These are phyloP conservation scores for Saccharomycopsis sp. DNA, from an alignment of 805 yeast species.

Conservation along the genomic window DNA sequence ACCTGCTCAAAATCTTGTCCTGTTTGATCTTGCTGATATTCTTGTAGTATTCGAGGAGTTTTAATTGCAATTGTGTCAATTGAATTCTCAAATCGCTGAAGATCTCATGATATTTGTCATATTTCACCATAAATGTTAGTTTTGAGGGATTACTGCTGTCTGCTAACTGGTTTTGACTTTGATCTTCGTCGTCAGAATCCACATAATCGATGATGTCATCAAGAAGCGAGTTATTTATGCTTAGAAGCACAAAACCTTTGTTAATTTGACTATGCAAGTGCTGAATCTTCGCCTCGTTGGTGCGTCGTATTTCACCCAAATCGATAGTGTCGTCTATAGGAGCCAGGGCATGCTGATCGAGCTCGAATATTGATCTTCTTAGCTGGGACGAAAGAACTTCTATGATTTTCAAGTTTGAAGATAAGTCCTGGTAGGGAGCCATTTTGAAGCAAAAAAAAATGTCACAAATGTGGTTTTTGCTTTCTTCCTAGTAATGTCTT, in stretches of 20 bases:
- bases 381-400: neutral
- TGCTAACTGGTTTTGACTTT: neutral
- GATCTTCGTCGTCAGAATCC: neutral
- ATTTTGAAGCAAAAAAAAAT: neutral
- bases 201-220: neutral
- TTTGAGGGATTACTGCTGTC: neutral
- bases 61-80: constrained; percentile 5
- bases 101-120: constrained; percentile 12
- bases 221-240: neutral
- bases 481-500: too few species aligned
- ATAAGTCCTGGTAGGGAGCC: neutral
- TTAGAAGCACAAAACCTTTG: neutral
- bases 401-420: neutral
- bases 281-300: neutral
- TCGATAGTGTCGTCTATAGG: neutral
- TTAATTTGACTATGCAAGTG: neutral
- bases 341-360: neutral
- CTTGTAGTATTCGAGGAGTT: constrained; percentile 1
- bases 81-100: constrained; percentile 7
- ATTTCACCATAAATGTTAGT: constrained; percentile 5
- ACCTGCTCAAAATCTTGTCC: neutral
- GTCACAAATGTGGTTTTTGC: neutral
- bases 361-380: neutral
- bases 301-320: neutral
- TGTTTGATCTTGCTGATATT: neutral